Conservation (phyloP, 2,329 filamentous ascomycete species). For the Fusarium brachygibbosum region DNA sequence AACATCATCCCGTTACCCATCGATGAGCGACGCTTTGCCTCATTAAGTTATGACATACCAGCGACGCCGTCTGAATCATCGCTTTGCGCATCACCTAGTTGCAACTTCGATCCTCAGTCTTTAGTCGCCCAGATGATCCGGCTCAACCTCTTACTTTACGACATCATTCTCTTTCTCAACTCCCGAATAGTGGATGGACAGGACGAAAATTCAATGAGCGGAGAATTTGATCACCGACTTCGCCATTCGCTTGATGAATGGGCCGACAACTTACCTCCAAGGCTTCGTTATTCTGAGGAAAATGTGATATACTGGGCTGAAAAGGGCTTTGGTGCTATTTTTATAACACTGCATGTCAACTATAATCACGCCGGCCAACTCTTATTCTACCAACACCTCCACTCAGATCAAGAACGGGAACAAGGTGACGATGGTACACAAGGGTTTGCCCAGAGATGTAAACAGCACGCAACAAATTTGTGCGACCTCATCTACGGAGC, state of each 20-base stretch:
- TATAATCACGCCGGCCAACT: conserved; percentile 7
- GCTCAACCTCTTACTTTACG: conserved; percentile 1
- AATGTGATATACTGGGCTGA: conserved; percentile 4
- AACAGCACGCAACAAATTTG: neutral
- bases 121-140: conserved; percentile 6
- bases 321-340: neutral
- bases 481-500: conserved; percentile 4
- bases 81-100: neutral
- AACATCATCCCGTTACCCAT: conserved; percentile 4
- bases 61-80: too few species aligned
- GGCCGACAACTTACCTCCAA: neutral
- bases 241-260: neutral
- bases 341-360: conserved; percentile 1
- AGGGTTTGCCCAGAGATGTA: conserved; percentile 1
- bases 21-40: neutral
- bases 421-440: neutral
- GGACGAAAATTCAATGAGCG: neutral
- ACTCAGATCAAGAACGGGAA: neutral
- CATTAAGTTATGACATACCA: neutral
- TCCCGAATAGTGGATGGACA: neutral
- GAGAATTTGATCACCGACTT: neutral
- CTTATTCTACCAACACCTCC: conserved; percentile 3
- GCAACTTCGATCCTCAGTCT: neutral
- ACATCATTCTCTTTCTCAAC: conserved; percentile 1
- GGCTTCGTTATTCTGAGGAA: neutral